Evolutionary conservation across 2,329 filamentous ascomycete genomes (phyloP), one percentile per base, ranked within the genome.

Genomic region (Coccinonectria pachysandricola): DNA sequence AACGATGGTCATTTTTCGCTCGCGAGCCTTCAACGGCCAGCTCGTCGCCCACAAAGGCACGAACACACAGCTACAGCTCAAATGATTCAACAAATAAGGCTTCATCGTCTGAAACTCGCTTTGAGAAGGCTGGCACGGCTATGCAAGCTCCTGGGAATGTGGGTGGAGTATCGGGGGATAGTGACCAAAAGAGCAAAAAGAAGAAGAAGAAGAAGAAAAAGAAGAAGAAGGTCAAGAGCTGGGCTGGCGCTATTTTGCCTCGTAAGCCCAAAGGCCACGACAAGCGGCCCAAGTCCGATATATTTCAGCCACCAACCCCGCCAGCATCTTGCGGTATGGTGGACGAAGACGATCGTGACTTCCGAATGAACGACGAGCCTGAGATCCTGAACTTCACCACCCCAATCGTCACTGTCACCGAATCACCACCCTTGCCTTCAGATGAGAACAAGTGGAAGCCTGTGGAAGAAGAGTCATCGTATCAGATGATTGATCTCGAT

Each of bases 401-500:
- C 5, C 61, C 60, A 0, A 53, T 54, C 5, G 50, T 65, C 3
- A 52, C 56, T 12, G 52, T 62, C 2, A 64, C 62, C 0, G 57
- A 59, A 20, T 55, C 59, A 8, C 46, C 54, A 3, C 43, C 50
- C 3, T 39, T 27, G 23, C 44, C 40, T 26, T 39, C 46, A 7
- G 36, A 49, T 18, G 32, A 45, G 16, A 30, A 47, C 10, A 33
- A 51, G 3, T 57, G 58, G 45, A 60, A 57, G 21, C 54, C 32
- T 11, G 32, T 37, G 4, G 65, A 73, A 7, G 72, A 77, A 23
- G 83, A 92, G 32, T 53, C 71, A 3, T 68, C 78, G 27, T 83
- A 76, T 46, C 78, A 82, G 6, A 79, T 95, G 53, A 92, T 98
- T 37, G 91, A 98, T 52, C 62, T 98, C 21, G 91, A 98, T 57